Percentiles rank a stretch among this genome's conserved stretches.
Conservation (phyloP, 208 protist genomes). For the Crithidia brevicula region DNA sequence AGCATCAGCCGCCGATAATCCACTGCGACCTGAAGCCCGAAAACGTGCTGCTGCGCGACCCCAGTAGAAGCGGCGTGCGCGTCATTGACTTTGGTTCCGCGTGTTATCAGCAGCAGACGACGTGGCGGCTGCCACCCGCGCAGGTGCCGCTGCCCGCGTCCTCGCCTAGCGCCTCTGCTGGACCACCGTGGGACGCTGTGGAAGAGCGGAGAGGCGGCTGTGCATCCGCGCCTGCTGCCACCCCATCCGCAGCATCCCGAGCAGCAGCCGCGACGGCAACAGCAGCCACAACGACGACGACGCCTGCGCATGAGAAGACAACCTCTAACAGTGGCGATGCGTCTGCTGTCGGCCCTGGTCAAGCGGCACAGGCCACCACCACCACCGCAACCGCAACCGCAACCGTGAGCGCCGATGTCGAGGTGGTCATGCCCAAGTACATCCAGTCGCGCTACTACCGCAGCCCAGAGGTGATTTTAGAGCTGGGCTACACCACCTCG, state of each 20-base stretch:
- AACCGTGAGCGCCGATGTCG: not conserved
- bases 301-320: conserved; percentile 68
- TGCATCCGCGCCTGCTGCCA: not conserved
- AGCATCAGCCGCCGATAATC: conserved; percentile 93
- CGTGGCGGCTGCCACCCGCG: conserved; percentile 27
- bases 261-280: conserved; percentile 45
- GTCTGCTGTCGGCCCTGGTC: not conserved
- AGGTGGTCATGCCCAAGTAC: conserved; percentile 42
- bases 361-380: not conserved
- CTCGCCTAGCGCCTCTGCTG: conserved; percentile 23
- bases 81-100: conserved; percentile 98
- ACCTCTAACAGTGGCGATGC: conserved; percentile 41
- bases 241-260: not conserved
- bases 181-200: conserved; percentile 23
- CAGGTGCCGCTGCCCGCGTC: conserved; percentile 27
- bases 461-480: conserved; percentile 97
- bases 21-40: conserved; percentile 98
- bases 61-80: conserved; percentile 91
- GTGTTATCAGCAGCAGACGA: conserved; percentile 77
- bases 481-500: conserved; percentile 91
- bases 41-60: conserved; percentile 92
- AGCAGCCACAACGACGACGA: conserved; percentile 14
- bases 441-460: conserved; percentile 99
- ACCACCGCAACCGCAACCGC: not conserved
- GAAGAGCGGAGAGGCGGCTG: not conserved